Base-by-base conservation (phyloP, 2,329 filamentous ascomycete genomes). In the Colletotrichum liriopes region DNA sequence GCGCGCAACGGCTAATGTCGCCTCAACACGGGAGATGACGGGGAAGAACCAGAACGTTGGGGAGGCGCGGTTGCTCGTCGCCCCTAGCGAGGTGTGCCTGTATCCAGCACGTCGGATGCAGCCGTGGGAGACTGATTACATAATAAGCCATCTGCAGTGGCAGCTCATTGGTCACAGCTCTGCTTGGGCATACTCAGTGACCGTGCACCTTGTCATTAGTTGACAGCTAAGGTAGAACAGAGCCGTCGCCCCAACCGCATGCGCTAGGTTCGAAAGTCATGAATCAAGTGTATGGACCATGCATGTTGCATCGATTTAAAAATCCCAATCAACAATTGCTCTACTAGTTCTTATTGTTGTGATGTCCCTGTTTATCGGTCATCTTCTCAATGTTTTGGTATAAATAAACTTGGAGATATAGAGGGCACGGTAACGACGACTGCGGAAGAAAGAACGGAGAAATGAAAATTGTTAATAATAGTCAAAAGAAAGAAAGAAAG, bases 11-110 rank as follows among this genome's bases (percentile, higher is more conserved):
- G 75, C 65, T 73, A 76, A 64, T 65, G 39, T 67, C 72, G 67
- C 71, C 74, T 73, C 55, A 68, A 68, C 39, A 39, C 75, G 75
- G 75, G 70, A 74, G 59, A 59, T 66, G 49, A 74, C 72, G 72
- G 67, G 65, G 65, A 18, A 51, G 23, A 16, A 51, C 18, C n/a
- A 49, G 62, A 71, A 32, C 65, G 68, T 58, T 71, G 55, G 43
- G 61, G 45, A 56, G 32, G 54, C 54, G n/a, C 35, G 23, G 54
- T n/a, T 14, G 12, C 3, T 56, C 7, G 11, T 8, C 6, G 11
- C n/a, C 43, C 20, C 43, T 47, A 5, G 20, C 8, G 43, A n/a
- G 64, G 29, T n/a, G 61, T 49, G 43, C 16, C 23, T 29, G 5
- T 63, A 54, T 43, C 37, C 7, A 47, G 26, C 6, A 43, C 8